phyloP scores from a whole-genome alignment of 805 yeast species.

The Candida stauntonica region DNA sequence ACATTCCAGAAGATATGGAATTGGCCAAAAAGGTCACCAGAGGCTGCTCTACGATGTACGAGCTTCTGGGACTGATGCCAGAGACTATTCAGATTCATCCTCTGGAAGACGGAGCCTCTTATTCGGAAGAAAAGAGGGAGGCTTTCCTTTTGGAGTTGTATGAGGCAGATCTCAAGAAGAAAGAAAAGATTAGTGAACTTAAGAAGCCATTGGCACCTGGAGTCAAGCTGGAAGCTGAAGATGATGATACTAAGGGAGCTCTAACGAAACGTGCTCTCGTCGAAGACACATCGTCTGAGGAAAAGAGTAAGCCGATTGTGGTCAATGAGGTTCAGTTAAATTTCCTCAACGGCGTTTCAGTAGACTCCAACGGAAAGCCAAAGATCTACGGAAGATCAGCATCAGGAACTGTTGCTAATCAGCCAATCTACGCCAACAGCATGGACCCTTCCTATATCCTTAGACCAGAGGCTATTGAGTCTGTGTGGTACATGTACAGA shows the following conservation, averaged over 20 bases:
- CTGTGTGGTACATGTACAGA: conserved; percentile 54
- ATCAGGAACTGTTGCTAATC: conserved; percentile 13
- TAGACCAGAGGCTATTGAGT: conserved; percentile 59
- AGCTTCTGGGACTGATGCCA: conserved; percentile 40
- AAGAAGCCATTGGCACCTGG: no score
- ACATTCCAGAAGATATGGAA: conserved; percentile 32
- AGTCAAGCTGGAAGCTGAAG: no score
- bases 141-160: not conserved
- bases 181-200: no score
- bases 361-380: no score
- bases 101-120: conserved; percentile 16
- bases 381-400: not conserved
- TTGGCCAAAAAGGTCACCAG: conserved; percentile 41
- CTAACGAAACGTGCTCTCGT: no score
- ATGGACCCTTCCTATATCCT: conserved; percentile 39
- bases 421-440: conserved; percentile 31
- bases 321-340: no score
- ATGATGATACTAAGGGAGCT: no score
- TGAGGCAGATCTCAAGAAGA: no score
- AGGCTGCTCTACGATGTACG: conserved; percentile 45
- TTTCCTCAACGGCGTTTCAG: no score
- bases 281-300: no score
- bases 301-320: no score
- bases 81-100: conserved; percentile 34
- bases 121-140: conserved; percentile 17